These are phyloP conservation scores for Hypoxylon rubiginosum DNA, from an alignment of 2,329 filamentous ascomycete species.

Conservation along the genomic window DNA sequence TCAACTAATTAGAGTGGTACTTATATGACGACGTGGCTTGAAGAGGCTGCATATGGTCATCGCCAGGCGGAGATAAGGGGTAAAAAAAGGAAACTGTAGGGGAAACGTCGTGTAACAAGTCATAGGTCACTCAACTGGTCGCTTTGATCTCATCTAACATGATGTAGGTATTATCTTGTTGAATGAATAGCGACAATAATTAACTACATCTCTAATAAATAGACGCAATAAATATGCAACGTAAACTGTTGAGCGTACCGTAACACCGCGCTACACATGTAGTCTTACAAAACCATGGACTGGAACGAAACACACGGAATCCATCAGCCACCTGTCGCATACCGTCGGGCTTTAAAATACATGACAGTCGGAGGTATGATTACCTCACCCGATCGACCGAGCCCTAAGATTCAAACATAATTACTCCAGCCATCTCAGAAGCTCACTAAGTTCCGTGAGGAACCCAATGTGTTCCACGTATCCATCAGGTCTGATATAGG, in stretches of 20 bases:
- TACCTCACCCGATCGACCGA: background rate
- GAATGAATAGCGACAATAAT: background rate
- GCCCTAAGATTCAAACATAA: background rate
- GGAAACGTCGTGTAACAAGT: too few species aligned
- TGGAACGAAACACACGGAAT: background rate
- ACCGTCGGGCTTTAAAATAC: background rate
- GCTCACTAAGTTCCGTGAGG: constrained; percentile 33
- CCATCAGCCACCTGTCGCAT: background rate
- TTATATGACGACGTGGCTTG: background rate
- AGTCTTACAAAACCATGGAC: background rate
- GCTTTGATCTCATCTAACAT: too few species aligned
- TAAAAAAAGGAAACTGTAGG: too few species aligned
- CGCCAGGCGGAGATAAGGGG: background rate
- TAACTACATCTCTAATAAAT: background rate
- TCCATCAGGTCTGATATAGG: constrained; percentile 48
- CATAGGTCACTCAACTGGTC: too few species aligned
- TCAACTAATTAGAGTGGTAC: background rate
- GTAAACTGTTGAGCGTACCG: background rate
- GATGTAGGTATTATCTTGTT: background rate
- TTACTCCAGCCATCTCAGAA: constrained; percentile 22
- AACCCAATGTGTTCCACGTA: constrained; percentile 49
- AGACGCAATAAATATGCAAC: background rate
- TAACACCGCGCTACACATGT: constrained; percentile 5
- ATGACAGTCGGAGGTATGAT: background rate
- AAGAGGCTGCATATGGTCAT: background rate